phyloP scores from a whole-genome alignment of 192 early-diverging fungal genomes.

The Backusella westeae region DNA sequence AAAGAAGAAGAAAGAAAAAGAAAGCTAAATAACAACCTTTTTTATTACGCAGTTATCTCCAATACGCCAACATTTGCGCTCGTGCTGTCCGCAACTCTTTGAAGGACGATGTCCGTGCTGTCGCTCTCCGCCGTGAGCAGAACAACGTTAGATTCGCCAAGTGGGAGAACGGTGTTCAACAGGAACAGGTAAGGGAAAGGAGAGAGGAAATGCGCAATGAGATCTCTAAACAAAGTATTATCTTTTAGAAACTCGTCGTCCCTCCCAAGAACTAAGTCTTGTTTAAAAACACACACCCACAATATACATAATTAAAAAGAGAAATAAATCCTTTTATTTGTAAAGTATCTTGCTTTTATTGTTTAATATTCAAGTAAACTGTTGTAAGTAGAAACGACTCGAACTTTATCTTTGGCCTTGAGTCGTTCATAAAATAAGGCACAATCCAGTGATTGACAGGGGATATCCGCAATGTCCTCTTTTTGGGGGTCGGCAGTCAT shows the following conservation, averaged over 20 bases:
- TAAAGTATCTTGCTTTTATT: background rate
- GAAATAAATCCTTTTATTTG: constrained; percentile 10
- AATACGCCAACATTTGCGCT: constrained; percentile 81
- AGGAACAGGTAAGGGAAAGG: constrained; percentile 58
- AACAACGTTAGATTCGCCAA: constrained; percentile 70
- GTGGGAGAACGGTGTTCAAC: constrained; percentile 81
- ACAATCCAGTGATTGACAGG: constrained; percentile 64
- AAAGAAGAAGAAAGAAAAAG: background rate
- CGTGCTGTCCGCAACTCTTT: constrained; percentile 79
- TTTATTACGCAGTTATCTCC: constrained; percentile 67
- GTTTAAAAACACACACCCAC: background rate
- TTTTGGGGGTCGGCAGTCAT: background rate
- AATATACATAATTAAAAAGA: constrained; percentile 7
- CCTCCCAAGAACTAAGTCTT: constrained; percentile 16
- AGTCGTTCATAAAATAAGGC: constrained; percentile 47
- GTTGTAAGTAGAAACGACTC: constrained; percentile 14
- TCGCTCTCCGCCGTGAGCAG: constrained; percentile 73
- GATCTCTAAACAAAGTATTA: background rate
- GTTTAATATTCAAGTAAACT: constrained; percentile 15
- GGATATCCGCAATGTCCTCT: constrained; percentile 37
- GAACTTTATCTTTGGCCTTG: constrained; percentile 24
- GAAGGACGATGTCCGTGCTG: constrained; percentile 68
- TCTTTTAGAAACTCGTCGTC: constrained; percentile 24
- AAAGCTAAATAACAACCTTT: background rate
- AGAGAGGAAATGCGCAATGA: background rate